Conservation (phyloP, 2,329 filamentous ascomycete genomes). For the Cladosporium austrohemisphaericum region DNA sequence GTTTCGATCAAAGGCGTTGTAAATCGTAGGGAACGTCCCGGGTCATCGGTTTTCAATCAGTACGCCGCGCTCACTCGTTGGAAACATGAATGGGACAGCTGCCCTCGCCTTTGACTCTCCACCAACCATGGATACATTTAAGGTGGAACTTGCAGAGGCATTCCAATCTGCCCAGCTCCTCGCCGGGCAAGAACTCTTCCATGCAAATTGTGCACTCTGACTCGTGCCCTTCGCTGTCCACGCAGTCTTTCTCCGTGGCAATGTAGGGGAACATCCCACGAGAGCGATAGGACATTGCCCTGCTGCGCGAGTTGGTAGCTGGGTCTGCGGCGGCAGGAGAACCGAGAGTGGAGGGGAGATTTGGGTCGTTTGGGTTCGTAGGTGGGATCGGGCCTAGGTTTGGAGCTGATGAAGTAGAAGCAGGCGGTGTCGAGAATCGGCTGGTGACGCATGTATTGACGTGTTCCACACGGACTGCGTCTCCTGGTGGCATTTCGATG, state of each 20-base stretch:
- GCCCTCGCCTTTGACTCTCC: conserved; percentile 52
- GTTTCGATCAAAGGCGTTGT: too few species aligned
- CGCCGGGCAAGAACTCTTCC: conserved; percentile 60
- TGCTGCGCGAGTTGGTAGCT: conserved; percentile 20
- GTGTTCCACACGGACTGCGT: conserved; percentile 41
- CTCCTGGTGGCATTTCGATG: conserved; percentile 60
- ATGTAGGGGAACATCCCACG: conserved; percentile 49
- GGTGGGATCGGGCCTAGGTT: conserved; percentile 21
- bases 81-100: conserved; percentile 59
- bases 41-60: too few species aligned
- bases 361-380: conserved; percentile 7
- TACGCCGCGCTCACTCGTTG: conserved; percentile 36
- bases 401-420: conserved; percentile 17
- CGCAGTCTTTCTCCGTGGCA: conserved; percentile 62
- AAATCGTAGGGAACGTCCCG: too few species aligned
- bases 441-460: conserved; percentile 35
- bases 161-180: conserved; percentile 57
- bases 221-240: conserved; percentile 49
- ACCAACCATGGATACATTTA: conserved; percentile 59
- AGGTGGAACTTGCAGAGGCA: conserved; percentile 64
- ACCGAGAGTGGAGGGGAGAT: neutral
- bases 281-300: conserved; percentile 32
- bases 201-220: conserved; percentile 63
- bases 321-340: conserved; percentile 14
- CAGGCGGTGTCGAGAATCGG: conserved; percentile 17